Evolutionary conservation across 2,329 filamentous ascomycete genomes (phyloP), one percentile per base, ranked within the genome.

Genomic region (Chrysoporthe cubensis): DNA sequence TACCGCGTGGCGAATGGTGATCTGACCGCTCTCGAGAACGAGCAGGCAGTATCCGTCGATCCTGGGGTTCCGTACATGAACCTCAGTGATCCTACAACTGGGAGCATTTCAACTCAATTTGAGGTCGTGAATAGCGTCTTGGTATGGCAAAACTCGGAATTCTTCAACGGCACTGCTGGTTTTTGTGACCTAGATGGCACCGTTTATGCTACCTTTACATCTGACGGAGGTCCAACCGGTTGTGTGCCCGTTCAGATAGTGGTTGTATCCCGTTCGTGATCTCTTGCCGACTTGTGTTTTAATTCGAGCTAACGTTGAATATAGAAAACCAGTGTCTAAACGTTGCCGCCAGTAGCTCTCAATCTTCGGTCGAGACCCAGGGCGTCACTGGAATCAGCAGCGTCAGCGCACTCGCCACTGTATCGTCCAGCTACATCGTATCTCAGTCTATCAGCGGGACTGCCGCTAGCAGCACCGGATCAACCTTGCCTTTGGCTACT

Each of bases 281-380:
- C 9, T 44, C 8, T 44, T 46, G 3, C n/a, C 13, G 34, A 16
- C 44, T 16, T 16, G 6, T 0, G 42, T 32, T 26, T 26, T 32
- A n/a, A 21, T 6, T n/a, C 42, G 6, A 3, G 40, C 21, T 61
- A 21, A 40, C 42, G 21, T 21, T 14, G 4, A 16, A 26, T 32
- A n/a, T 40, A 61, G 58, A 11, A 61, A 61, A 61, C 14, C n/a
- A 43, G 42, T 61, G 58, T 61, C 37, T 8, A 13, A 16, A 61
- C 18, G 21, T 32, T 40, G 58, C 16, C 40, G 18, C 14, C 8
- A 46, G 40, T 21, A 52, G 13, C 7, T 52, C 48, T 8, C 48
- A 52, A 13, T 13, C 48, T 52, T 6, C 26, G 5, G 18, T 13
- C 13, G 21, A n/a, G 2, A 32, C 48, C 9, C n/a, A 13, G n/a